Percentiles rank a stretch among this genome's conserved stretches.
These are phyloP conservation scores for Elasticomyces elasticus DNA, from an alignment of 495 filamentous ascomycete genomes.

Conservation along the genomic window DNA sequence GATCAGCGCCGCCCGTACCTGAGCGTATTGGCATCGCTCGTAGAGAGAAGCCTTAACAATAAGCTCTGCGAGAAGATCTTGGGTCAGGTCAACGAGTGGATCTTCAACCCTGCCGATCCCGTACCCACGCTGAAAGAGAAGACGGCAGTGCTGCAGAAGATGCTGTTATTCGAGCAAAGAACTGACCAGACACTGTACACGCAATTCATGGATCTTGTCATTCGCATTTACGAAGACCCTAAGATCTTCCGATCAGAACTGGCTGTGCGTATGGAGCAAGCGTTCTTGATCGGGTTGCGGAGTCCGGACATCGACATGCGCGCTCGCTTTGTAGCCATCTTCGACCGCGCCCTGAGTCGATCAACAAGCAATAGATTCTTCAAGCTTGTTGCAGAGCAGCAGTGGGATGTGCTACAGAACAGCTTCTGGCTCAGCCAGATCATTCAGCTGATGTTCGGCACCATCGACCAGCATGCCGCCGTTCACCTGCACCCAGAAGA, in stretches of 20 bases:
- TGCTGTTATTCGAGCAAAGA: slow-evolving; percentile 86
- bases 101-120: slow-evolving; percentile 83
- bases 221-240: slow-evolving; percentile 92
- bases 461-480: slow-evolving; percentile 69
- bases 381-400: slow-evolving; percentile 86
- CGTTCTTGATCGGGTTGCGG: slow-evolving; percentile 89
- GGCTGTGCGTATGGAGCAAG: slow-evolving; percentile 91
- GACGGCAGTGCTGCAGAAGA: slow-evolving; percentile 91
- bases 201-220: slow-evolving; percentile 90
- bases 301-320: slow-evolving; percentile 95
- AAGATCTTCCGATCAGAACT: slow-evolving; percentile 92
- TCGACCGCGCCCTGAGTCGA: slow-evolving; percentile 80
- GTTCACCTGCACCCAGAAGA: slow-evolving; percentile 73
- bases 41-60: slow-evolving; percentile 83
- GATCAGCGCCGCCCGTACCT: slow-evolving; percentile 88
- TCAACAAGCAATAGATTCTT: slow-evolving; percentile 74
- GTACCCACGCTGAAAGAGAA: slow-evolving; percentile 98
- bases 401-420: slow-evolving; percentile 90
- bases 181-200: slow-evolving; percentile 71
- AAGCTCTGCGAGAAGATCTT: slow-evolving; percentile 82
- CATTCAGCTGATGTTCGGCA: slow-evolving; percentile 79
- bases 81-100: slow-evolving; percentile 89
- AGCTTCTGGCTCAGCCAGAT: slow-evolving; percentile 96
- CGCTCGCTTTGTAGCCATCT: slow-evolving; percentile 88
- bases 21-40: slow-evolving; percentile 83